A percentile compares a stretch with the other conserved stretches of the same genome.
Conservation (phyloP, 176 grass and related monocot species). For the Rhynchospora pubera region DNA sequence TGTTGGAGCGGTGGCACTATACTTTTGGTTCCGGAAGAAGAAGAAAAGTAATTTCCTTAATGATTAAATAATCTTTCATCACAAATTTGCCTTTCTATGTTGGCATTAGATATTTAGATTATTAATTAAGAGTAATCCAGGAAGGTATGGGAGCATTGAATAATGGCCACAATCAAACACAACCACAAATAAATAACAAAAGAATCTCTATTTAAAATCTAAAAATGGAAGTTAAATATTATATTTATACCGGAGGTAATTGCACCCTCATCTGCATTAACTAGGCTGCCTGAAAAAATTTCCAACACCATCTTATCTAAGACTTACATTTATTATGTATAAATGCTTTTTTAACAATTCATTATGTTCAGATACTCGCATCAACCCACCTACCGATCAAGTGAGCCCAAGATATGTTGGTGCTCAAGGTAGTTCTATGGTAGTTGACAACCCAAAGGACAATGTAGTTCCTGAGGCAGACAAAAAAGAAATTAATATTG, state of each 20-base stretch:
- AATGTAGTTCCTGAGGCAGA: background rate
- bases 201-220: background rate
- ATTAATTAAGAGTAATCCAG: background rate
- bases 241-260: background rate
- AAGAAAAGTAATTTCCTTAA: background rate
- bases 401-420: background rate
- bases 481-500: constrained; percentile 8
- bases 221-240: background rate
- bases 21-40: background rate
- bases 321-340: background rate
- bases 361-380: background rate
- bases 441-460: background rate
- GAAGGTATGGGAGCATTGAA: background rate
- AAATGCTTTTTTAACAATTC: background rate
- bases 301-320: background rate
- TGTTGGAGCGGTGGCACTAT: background rate
- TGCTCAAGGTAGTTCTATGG: background rate
- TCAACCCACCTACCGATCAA: background rate
- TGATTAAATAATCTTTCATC: background rate
- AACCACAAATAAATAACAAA: background rate
- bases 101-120: background rate
- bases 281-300: background rate
- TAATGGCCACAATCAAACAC: background rate
- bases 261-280: background rate
- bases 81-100: background rate